Percentiles rank a stretch among this genome's conserved stretches.
Evolutionary conservation across 768 basidiomycete genomes (phyloP).

Genomic region (Phylloporus sp.): DNA sequence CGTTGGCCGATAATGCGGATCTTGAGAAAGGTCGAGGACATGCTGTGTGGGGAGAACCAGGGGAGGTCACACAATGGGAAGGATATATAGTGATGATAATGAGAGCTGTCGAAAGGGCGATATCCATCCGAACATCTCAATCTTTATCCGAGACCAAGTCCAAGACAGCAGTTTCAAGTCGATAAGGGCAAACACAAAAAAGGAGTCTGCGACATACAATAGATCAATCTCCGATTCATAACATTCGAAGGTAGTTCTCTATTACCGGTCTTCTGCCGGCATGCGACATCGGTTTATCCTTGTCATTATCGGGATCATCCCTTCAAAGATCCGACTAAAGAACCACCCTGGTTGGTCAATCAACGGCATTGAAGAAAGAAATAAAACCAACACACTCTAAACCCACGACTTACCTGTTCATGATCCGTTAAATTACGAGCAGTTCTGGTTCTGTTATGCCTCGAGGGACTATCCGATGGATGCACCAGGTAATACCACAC

Average conservation of each 20-base stretch:
- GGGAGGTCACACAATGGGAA: slow-evolving; percentile 9
- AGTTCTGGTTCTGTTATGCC: too few species aligned
- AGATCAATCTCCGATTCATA: slow-evolving; percentile 45
- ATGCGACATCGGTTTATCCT: slow-evolving; percentile 41
- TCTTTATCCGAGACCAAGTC: slow-evolving; percentile 18
- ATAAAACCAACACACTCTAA: not conserved
- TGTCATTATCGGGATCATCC: too few species aligned
- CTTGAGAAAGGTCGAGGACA: slow-evolving; percentile 37
- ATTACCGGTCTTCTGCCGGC: slow-evolving; percentile 45
- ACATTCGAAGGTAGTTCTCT: slow-evolving; percentile 32
- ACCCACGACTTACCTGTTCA: too few species aligned
- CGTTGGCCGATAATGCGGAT: slow-evolving; percentile 35
- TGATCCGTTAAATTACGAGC: too few species aligned
- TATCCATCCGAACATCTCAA: too few species aligned
- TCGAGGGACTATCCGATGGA: too few species aligned
- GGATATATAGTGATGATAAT: not conserved
- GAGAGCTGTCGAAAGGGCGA: too few species aligned
- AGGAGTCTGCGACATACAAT: slow-evolving; percentile 29
- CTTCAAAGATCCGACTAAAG: too few species aligned
- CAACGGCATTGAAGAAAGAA: not conserved
- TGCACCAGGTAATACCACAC: too few species aligned
- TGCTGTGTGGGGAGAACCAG: too few species aligned
- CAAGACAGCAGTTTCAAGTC: not conserved
- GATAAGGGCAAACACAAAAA: not conserved
- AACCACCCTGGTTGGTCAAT: too few species aligned